A percentile compares a stretch with the other conserved stretches of the same genome.
These are phyloP conservation scores for Ceratocystis alfenasii DNA, from an alignment of 2,329 filamentous ascomycete genomes.

Conservation along the genomic window DNA sequence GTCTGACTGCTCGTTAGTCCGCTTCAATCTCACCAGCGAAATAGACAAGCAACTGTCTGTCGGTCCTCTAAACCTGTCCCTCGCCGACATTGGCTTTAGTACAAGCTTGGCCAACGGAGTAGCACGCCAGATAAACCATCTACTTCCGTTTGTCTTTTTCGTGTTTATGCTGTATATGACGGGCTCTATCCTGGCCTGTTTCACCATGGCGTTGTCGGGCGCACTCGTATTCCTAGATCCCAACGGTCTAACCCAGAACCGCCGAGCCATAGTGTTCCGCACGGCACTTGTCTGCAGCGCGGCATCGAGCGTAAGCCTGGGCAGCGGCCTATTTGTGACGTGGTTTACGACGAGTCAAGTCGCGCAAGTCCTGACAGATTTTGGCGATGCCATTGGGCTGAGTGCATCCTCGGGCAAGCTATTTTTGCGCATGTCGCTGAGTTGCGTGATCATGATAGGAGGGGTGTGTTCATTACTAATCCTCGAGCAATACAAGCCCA, in stretches of 20 bases:
- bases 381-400: conserved; percentile 36
- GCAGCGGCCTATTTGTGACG: conserved; percentile 35
- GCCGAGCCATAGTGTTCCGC: conserved; percentile 5
- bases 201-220: conserved; percentile 31
- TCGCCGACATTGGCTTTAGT: conserved; percentile 37
- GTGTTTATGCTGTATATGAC: conserved; percentile 40
- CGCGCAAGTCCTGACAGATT: conserved; percentile 33
- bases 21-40: conserved; percentile 37
- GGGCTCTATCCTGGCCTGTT: conserved; percentile 33
- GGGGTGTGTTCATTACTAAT: conserved; percentile 25
- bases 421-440: conserved; percentile 38
- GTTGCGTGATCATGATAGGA: conserved; percentile 35
- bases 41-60: conserved; percentile 37
- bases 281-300: conserved; percentile 32
- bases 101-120: conserved; percentile 29
- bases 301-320: conserved; percentile 31
- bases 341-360: conserved; percentile 34
- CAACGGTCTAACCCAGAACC: not conserved
- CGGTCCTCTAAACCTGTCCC: conserved; percentile 36
- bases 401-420: conserved; percentile 34
- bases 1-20: conserved; percentile 24
- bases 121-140: conserved; percentile 36
- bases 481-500: conserved; percentile 24
- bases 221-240: conserved; percentile 15
- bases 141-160: conserved; percentile 39